Evolutionary conservation across 2,329 filamentous ascomycete genomes (phyloP).

Genomic region (Cytospora mali): DNA sequence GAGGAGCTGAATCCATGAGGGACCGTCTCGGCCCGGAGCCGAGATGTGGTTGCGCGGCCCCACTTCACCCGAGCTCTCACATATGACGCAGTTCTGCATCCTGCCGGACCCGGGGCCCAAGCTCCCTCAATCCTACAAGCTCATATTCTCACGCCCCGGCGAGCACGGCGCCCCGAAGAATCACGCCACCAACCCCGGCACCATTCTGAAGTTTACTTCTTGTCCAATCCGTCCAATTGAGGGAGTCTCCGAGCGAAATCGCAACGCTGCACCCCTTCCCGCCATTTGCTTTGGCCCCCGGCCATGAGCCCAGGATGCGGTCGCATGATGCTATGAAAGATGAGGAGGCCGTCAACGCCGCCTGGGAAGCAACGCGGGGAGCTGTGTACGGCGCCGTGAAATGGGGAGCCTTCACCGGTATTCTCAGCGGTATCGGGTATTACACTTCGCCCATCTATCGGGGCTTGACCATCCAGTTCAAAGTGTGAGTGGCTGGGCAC

Average conservation of each 20-base stretch:
- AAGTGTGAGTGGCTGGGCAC: conserved; percentile 59
- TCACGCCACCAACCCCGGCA: conserved; percentile 11
- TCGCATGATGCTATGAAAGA: conserved; percentile 61
- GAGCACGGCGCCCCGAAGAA: background rate
- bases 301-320: conserved; percentile 42
- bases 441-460: conserved; percentile 72
- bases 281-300: background rate
- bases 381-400: conserved; percentile 68
- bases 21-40: conserved; percentile 4
- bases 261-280: background rate
- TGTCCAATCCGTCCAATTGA: background rate
- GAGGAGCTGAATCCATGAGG: no score
- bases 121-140: background rate
- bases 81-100: conserved; percentile 12
- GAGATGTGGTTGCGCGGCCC: background rate
- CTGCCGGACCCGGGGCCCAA: conserved; percentile 1
- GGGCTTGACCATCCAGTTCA: conserved; percentile 73
- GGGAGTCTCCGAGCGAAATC: background rate
- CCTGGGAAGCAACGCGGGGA: conserved; percentile 71
- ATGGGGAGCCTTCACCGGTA: conserved; percentile 69
- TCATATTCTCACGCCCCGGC: conserved; percentile 4
- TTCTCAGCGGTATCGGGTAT: conserved; percentile 65
- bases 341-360: conserved; percentile 69
- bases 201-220: background rate
- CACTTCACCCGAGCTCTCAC: conserved; percentile 16